Evolutionary conservation across 768 basidiomycete genomes (phyloP).

Genomic region (Gloeostereum incarnatum): DNA sequence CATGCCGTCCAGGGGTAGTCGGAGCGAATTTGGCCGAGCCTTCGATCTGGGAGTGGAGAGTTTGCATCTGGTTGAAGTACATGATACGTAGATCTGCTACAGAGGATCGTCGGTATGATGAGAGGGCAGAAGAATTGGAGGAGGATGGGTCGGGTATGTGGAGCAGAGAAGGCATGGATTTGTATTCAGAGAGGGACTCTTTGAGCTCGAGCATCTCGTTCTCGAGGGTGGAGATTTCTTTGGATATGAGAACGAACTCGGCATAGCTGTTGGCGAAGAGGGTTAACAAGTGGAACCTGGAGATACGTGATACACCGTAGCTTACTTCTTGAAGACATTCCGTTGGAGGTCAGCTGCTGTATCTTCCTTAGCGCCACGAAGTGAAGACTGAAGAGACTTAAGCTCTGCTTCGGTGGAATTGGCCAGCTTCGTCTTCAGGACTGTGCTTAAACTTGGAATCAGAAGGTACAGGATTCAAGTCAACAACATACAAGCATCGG

Average conservation of each 20-base stretch:
- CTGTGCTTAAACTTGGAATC: constrained; percentile 22
- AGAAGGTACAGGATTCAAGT: constrained; percentile 6
- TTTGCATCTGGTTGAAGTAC: constrained; percentile 92
- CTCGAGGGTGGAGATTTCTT: constrained; percentile 93
- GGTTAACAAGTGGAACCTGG: constrained; percentile 2
- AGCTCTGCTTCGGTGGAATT: constrained; percentile 83
- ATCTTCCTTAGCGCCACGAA: constrained; percentile 60
- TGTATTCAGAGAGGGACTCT: constrained; percentile 90
- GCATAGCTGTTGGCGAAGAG: constrained; percentile 58
- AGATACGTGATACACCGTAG: constrained; percentile 2
- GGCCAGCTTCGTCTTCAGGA: constrained; percentile 78
- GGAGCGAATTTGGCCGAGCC: constrained; percentile 95
- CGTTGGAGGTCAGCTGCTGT: constrained; percentile 77
- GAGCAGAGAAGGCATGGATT: constrained; percentile 86
- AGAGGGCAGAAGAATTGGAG: constrained; percentile 33
- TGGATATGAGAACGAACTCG: constrained; percentile 93
- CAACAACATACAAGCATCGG: constrained; percentile 72
- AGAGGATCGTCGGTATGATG: constrained; percentile 66
- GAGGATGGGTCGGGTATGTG: constrained; percentile 81
- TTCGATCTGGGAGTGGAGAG: constrained; percentile 82
- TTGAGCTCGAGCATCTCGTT: constrained; percentile 98
- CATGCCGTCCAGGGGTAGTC: constrained; percentile 82
- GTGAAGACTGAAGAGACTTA: constrained; percentile 64
- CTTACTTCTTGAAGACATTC: constrained; percentile 91
- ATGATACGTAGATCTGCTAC: constrained; percentile 92